These are phyloP conservation scores for Ambispora gerdemannii DNA, from an alignment of 192 early-diverging fungal genomes.

Conservation along the genomic window DNA sequence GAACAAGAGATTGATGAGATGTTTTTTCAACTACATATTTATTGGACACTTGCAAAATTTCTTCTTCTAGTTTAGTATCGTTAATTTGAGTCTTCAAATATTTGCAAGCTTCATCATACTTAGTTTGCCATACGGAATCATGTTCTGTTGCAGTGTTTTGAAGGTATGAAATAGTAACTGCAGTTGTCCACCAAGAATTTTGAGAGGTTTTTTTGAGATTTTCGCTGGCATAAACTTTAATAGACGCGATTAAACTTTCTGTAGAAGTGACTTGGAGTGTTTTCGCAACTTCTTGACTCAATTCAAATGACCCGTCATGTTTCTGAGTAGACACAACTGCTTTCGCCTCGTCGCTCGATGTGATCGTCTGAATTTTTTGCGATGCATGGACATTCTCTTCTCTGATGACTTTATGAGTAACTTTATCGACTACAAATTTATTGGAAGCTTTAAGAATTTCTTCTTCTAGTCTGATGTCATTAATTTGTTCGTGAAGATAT, in stretches of 20 bases:
- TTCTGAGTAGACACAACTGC: neutral
- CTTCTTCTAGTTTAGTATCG: slow-evolving; percentile 4
- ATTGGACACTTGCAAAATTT: neutral
- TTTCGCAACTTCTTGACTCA: neutral
- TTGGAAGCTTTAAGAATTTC: neutral
- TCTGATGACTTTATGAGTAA: neutral
- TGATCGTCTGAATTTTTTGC: neutral
- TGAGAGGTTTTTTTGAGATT: neutral
- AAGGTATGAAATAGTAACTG: neutral
- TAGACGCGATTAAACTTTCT: neutral
- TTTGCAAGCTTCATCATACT: neutral
- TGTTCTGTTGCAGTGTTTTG: too few species aligned
- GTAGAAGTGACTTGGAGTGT: neutral
- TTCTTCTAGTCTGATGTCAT: neutral
- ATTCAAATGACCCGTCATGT: neutral
- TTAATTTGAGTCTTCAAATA: slow-evolving; percentile 7
- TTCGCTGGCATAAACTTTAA: neutral
- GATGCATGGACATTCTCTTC: neutral
- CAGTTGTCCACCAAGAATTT: neutral
- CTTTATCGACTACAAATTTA: slow-evolving; percentile 2
- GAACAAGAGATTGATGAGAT: neutral
- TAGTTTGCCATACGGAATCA: neutral
- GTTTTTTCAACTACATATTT: slow-evolving; percentile 11
- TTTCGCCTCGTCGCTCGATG: neutral
- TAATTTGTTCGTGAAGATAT: neutral